Conservation (phyloP, 2,329 filamentous ascomycete genomes). For the Sclerotinia subarctica region DNA sequence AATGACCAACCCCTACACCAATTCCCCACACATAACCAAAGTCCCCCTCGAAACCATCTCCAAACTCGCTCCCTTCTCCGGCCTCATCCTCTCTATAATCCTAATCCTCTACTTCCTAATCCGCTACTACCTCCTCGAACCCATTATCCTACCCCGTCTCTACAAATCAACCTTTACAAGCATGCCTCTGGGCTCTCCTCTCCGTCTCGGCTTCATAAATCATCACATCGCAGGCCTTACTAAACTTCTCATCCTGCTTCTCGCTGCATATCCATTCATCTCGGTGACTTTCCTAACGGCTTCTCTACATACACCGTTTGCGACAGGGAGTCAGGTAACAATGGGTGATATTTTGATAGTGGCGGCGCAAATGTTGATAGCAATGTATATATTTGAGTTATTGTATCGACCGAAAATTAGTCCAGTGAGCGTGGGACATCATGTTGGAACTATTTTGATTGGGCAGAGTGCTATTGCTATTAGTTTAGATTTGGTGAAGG, state of each 20-base stretch:
- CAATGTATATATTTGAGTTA: constrained; percentile 48
- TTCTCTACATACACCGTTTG: constrained; percentile 38
- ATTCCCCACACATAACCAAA: constrained; percentile 29
- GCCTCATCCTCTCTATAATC: constrained; percentile 34
- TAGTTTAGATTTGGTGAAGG: constrained; percentile 30
- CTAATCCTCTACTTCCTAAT: constrained; percentile 34
- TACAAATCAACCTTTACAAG: constrained; percentile 41
- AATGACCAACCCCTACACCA: not conserved
- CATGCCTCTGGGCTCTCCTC: constrained; percentile 37
- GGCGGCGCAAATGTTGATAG: constrained; percentile 43
- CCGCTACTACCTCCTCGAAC: constrained; percentile 42
- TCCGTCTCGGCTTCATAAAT: constrained; percentile 45
- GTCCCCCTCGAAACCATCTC: constrained; percentile 33
- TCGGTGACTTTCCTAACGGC: constrained; percentile 39
- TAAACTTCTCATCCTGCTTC: constrained; percentile 43
- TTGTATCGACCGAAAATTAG: constrained; percentile 44
- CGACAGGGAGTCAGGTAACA: constrained; percentile 36
- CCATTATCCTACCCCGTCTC: constrained; percentile 39
- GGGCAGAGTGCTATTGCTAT: constrained; percentile 45
- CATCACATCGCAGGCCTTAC: constrained; percentile 46
- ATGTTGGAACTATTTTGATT: constrained; percentile 39
- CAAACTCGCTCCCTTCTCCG: constrained; percentile 32
- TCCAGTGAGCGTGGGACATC: constrained; percentile 43
- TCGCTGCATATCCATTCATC: constrained; percentile 45
- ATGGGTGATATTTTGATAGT: constrained; percentile 44